Evolutionary conservation across 139 green algal species (phyloP).

Genomic region (Haematococcus lacustris): DNA sequence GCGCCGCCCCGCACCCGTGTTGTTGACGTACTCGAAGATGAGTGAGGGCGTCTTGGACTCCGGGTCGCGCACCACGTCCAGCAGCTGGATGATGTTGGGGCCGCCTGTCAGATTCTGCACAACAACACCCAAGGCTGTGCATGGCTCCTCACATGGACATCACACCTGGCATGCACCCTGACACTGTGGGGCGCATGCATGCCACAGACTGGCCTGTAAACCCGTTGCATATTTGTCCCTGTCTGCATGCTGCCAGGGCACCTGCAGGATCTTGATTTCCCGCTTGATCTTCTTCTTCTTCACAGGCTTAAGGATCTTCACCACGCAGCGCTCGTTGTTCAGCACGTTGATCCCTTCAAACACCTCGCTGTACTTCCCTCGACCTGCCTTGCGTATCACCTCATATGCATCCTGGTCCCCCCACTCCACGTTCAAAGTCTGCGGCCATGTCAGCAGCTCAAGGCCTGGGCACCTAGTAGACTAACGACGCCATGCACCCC

Average conservation of each 20-base stretch:
- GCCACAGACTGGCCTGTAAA: too few species aligned
- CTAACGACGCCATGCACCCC: too few species aligned
- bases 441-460: too few species aligned
- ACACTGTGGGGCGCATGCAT: too few species aligned
- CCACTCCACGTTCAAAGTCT: not conserved
- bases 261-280: constrained; percentile 95
- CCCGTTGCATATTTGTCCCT: too few species aligned
- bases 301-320: constrained; percentile 98
- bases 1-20: too few species aligned
- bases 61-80: constrained; percentile 93
- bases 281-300: constrained; percentile 82
- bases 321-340: constrained; percentile 78
- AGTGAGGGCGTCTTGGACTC: constrained; percentile 89
- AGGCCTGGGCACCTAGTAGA: too few species aligned
- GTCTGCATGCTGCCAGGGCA: not conserved
- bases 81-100: constrained; percentile 92
- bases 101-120: constrained; percentile 87
- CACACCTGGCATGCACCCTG: too few species aligned
- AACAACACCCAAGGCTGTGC: not conserved
- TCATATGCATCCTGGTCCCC: constrained; percentile 83
- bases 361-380: constrained; percentile 97
- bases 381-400: constrained; percentile 83
- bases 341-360: constrained; percentile 89
- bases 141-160: not conserved
- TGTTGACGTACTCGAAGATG: constrained; percentile 97